Conservation (phyloP, 306 rosid genomes). For the Rubus idaeus region DNA sequence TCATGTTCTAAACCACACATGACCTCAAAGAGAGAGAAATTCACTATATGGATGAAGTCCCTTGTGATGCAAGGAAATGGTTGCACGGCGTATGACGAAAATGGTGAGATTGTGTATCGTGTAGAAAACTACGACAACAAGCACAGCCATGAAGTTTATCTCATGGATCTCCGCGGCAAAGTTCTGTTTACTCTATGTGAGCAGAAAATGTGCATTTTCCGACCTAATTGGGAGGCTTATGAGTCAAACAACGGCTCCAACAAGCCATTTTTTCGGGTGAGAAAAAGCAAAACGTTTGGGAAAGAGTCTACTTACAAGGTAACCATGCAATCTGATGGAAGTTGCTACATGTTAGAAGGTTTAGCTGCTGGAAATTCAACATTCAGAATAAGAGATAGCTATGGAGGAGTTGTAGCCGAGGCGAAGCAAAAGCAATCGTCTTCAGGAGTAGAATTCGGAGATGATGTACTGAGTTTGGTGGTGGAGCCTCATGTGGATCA, state of each 20-base stretch:
- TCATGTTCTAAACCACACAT: neutral
- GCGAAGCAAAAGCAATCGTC: slow-evolving; percentile 13
- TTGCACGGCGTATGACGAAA: slow-evolving; percentile 36
- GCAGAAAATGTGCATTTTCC: slow-evolving; percentile 25
- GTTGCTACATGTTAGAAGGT: slow-evolving; percentile 30
- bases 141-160: slow-evolving; percentile 34
- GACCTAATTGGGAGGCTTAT: slow-evolving; percentile 28
- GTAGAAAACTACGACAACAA: slow-evolving; percentile 39
- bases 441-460: slow-evolving; percentile 28
- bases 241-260: neutral
- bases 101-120: slow-evolving; percentile 39
- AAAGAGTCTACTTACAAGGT: slow-evolving; percentile 22
- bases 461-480: slow-evolving; percentile 39
- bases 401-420: slow-evolving; percentile 29
- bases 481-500: slow-evolving; percentile 34
- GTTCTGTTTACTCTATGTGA: slow-evolving; percentile 34
- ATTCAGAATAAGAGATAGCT: slow-evolving; percentile 16
- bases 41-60: slow-evolving; percentile 51
- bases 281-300: slow-evolving; percentile 11
- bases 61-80: slow-evolving; percentile 47
- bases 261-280: slow-evolving; percentile 29
- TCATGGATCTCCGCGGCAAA: slow-evolving; percentile 46
- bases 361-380: slow-evolving; percentile 16
- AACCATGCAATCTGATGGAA: neutral
- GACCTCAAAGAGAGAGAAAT: slow-evolving; percentile 33